Percentiles rank a stretch among this genome's conserved stretches.
phyloP scores from a whole-genome alignment of 495 filamentous ascomycete genomes.

The Neurospora intermedia region DNA sequence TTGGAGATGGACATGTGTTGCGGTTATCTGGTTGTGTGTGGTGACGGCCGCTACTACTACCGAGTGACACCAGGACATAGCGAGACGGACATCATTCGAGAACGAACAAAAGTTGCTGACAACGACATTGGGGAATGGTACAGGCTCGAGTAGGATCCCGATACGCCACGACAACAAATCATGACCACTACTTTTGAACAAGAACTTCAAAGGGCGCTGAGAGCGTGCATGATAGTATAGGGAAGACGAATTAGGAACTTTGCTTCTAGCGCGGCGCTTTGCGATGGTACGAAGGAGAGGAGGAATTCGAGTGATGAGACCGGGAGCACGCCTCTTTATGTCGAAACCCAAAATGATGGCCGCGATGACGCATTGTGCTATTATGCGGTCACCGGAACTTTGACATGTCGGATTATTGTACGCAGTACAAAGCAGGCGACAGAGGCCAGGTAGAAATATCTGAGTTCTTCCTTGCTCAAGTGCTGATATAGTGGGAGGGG shows the following conservation, averaged over 20 bases:
- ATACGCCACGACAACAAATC: background rate
- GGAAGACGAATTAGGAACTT: background rate
- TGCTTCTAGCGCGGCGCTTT: background rate
- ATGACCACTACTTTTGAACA: background rate
- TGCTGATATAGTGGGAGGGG: too few relatives aligned
- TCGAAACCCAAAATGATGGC: background rate
- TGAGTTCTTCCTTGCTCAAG: too few relatives aligned
- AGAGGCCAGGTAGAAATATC: too few relatives aligned
- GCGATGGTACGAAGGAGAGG: background rate
- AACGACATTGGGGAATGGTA: background rate
- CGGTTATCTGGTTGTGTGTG: background rate
- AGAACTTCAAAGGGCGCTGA: background rate
- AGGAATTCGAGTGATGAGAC: background rate
- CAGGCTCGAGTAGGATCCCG: background rate
- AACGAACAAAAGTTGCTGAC: background rate
- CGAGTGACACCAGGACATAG: background rate
- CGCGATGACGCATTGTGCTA: background rate
- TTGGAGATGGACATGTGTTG: background rate
- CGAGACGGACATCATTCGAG: too few relatives aligned
- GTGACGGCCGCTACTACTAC: background rate
- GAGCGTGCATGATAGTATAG: background rate
- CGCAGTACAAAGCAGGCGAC: background rate
- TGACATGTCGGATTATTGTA: background rate
- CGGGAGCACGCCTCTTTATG: background rate
- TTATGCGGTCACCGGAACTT: background rate